Evolutionary conservation across 441 rosid genomes (phyloP).

Genomic region (Populus trichocarpa): DNA sequence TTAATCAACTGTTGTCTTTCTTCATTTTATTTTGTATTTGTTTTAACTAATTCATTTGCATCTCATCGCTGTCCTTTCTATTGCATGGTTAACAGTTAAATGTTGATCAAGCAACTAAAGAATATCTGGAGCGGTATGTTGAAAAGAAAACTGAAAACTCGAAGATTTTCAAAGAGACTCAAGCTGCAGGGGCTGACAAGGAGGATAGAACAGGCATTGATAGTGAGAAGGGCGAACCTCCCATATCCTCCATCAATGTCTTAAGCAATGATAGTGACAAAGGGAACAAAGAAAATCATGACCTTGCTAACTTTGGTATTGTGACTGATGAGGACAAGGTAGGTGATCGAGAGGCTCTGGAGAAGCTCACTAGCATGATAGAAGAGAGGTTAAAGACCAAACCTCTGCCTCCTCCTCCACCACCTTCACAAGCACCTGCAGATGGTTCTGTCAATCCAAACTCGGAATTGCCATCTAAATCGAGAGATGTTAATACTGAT

Average conservation of each 20-base stretch:
- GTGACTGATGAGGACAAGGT: conserved; percentile 81
- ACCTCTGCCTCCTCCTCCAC: conserved; percentile 87
- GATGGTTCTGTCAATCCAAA: conserved; percentile 46
- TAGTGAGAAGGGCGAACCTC: conserved; percentile 44
- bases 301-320: conserved; percentile 61
- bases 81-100: conserved; percentile 54
- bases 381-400: conserved; percentile 82
- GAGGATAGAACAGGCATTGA: conserved; percentile 34
- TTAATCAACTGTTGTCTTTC: neutral
- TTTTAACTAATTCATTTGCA: neutral
- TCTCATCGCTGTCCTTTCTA: conserved; percentile 5
- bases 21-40: neutral
- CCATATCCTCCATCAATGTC: conserved; percentile 36
- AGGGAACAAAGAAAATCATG: conserved; percentile 54
- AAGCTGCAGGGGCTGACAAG: conserved; percentile 41
- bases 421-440: conserved; percentile 48
- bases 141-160: conserved; percentile 71
- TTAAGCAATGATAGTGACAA: conserved; percentile 44
- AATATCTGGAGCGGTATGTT: conserved; percentile 76
- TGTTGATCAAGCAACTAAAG: conserved; percentile 87
- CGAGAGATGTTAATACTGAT: conserved; percentile 68
- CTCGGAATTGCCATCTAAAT: conserved; percentile 53
- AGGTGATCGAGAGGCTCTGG: conserved; percentile 67
- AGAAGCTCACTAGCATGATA: conserved; percentile 64
- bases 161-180: conserved; percentile 57